Evolutionary conservation across 345 rosid genomes (phyloP), one percentile per base, ranked within the genome.

Genomic region (Eucalyptus fibrosa): DNA sequence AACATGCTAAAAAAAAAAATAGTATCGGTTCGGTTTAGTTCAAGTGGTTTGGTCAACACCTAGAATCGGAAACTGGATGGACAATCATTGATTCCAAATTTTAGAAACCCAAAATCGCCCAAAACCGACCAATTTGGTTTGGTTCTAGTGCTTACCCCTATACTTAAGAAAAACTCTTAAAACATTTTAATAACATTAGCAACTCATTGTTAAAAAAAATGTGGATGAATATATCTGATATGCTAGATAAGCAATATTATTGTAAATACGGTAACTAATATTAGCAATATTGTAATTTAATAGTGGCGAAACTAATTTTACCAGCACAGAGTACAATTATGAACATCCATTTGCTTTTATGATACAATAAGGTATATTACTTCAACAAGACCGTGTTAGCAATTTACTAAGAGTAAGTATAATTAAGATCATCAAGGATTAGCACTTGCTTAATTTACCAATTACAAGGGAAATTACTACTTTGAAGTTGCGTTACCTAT

Each of bases 1-100:
- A 69, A 69, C 12, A 19, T 34, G 81, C 81, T 34, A 69, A 69
- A 9, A 69, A 34, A 34, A 69, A 56, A 24, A 53, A 7, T 19
- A 9, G 30, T 24, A 56, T 10, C 1, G 3, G 1, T 56, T 56
- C 3, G 30, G 62, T 24, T 56, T 0, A 2, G 62, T 56, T 56
- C 0, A 1, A 23, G 62, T 0, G 62, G 7, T 24, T 23, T 10
- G 30, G 13, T 56, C 30, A 6, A 56, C 28, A 56, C 30, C 1
- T 24, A 0, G 3, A 56, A 56, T 5, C 0, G 14, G 1, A 24
- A 56, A 56, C 0, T 24, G 1, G 62, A 56, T 24, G 6, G 13
- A 56, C 62, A 56, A 23, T 24, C 1, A 53, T 53, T 19, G 24
- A 56, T 56, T 56, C 7, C 30, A 56, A 56, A 56, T 56, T 24